phyloP scores from a whole-genome alignment of 2,329 filamentous ascomycete genomes.

The Metarhizium album region DNA sequence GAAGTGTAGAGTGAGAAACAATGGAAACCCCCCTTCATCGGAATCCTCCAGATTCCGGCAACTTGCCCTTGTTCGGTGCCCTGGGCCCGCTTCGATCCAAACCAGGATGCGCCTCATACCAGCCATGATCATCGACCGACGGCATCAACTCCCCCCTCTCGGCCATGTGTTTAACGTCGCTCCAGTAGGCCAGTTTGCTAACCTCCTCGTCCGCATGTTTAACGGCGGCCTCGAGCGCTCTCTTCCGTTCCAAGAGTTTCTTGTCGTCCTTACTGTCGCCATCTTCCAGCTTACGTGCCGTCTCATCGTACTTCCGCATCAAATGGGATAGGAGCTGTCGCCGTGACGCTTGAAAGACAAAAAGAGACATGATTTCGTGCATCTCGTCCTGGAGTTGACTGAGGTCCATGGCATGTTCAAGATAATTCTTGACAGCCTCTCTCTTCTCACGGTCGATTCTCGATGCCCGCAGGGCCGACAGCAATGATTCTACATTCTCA shows the following conservation, averaged over 20 bases:
- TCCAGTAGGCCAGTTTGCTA: slow-evolving; percentile 76
- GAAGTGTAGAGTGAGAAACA: background rate
- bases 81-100: slow-evolving; percentile 42
- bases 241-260: slow-evolving; percentile 34
- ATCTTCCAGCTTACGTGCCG: slow-evolving; percentile 25
- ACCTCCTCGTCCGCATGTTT: slow-evolving; percentile 73
- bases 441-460: slow-evolving; percentile 88
- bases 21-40: background rate
- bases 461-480: slow-evolving; percentile 55
- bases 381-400: slow-evolving; percentile 65
- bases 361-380: slow-evolving; percentile 73
- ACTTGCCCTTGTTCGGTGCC: slow-evolving; percentile 20
- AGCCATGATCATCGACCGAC: slow-evolving; percentile 29
- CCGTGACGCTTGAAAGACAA: slow-evolving; percentile 83
- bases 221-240: slow-evolving; percentile 63
- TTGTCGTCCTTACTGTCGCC: slow-evolving; percentile 23
- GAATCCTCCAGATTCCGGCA: background rate
- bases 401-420: slow-evolving; percentile 69
- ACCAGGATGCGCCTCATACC: slow-evolving; percentile 35
- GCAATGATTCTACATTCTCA: slow-evolving; percentile 55
- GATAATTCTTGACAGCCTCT: slow-evolving; percentile 69
- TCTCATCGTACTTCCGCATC: slow-evolving; percentile 43
- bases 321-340: slow-evolving; percentile 64
- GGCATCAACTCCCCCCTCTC: slow-evolving; percentile 36
- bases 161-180: slow-evolving; percentile 64